Base-by-base conservation (phyloP, 225 moss, liverwort and hornwort genomes). In the Marchantia paleacea region DNA sequence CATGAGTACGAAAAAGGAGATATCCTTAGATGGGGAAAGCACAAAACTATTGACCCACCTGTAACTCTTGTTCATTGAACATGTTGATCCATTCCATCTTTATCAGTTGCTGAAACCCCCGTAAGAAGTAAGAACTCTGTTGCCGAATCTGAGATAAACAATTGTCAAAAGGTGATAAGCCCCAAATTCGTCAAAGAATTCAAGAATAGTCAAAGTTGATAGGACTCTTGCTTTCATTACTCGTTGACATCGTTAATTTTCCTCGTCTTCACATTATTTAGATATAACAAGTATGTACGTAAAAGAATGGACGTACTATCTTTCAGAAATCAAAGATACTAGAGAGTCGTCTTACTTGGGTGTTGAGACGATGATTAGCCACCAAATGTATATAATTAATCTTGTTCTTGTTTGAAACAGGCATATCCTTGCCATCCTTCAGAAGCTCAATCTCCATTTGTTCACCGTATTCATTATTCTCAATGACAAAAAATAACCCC, bases 61-160 rank as follows among this genome's bases (percentile, higher is more conserved):
- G 97, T 80, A 99, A 81, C 83, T 99, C 99, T 79, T 99, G 94
- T 80, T 99, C 99, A 86, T 99, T 99, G 85, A 99, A 99, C 99
- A 99, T 95, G 86, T 94, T 90, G 77, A 99, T 99, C 99, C 99
- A 99, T 79, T 99, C 95, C 73, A 90, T 83, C 82, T 92, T 90
- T 76, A 99, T 89, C 55, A 99, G 86, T 86, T 94, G 94, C 80
- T 94, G 99, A 86, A 99, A 99, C 11, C 99, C 99, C 22, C 84
- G 89, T 79, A 99, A 88, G 68, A 99, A 99, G 77, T 90, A 90
- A 60, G 77, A 57, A 81, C 99, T 99, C 84, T 99, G 99, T 22
- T 83, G 89, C 31, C 86, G 88, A 79, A 99, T 99, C 93, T 97
- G 90, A 78, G 62, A 54, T 54, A 30, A 53, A 83, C 5, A 11